phyloP scores from a whole-genome alignment of 371 early-diverging fungal species.

The Circinella umbellata region DNA sequence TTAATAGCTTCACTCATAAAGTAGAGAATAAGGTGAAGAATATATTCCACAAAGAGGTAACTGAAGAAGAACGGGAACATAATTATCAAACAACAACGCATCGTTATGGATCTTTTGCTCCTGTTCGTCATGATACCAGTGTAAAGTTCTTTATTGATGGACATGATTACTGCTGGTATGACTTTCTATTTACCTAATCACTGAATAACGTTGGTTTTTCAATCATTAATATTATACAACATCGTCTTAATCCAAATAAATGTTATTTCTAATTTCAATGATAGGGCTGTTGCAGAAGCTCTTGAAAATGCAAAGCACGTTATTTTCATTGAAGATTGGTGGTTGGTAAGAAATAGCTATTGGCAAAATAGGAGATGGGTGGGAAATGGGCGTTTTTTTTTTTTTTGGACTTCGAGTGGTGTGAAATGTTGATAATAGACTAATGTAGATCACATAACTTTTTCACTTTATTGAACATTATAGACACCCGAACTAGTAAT shows the following conservation, averaged over 20 bases:
- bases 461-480: too few relatives aligned
- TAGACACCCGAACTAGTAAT: constrained; percentile 57
- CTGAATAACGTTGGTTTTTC: too few relatives aligned
- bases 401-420: too few relatives aligned
- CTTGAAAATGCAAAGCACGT: constrained; percentile 74
- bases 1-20: constrained; percentile 1
- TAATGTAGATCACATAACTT: too few relatives aligned
- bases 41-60: constrained; percentile 25
- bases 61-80: constrained; percentile 37
- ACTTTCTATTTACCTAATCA: background rate
- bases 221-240: too few relatives aligned
- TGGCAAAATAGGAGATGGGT: background rate
- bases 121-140: constrained; percentile 69
- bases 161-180: constrained; percentile 76
- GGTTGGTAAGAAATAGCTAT: constrained; percentile 63
- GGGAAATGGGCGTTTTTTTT: background rate
- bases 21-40: constrained; percentile 26
- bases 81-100: constrained; percentile 51
- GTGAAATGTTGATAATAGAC: too few relatives aligned
- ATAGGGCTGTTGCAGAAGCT: constrained; percentile 76
- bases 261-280: too few relatives aligned
- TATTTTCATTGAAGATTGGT: constrained; percentile 94
- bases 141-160: constrained; percentile 84
- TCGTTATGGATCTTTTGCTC: constrained; percentile 84
- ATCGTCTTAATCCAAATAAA: too few relatives aligned